Percentiles rank a stretch among this genome's conserved stretches.
Evolutionary conservation across 345 rosid genomes (phyloP).

Genomic region (Dipteronia dyeriana): DNA sequence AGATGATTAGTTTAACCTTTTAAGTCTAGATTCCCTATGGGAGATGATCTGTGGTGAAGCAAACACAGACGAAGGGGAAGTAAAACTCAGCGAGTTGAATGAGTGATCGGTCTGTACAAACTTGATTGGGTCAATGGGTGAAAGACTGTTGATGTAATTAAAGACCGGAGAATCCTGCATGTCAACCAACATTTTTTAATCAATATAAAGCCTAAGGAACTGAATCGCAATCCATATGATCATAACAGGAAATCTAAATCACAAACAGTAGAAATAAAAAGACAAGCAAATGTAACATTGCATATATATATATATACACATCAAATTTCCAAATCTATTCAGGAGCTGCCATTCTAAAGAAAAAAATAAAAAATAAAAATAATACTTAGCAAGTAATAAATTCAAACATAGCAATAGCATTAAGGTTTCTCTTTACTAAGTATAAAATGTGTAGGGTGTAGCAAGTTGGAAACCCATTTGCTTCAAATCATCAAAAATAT

Average conservation of each 20-base stretch:
- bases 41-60: conserved; percentile 45
- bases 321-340: neutral
- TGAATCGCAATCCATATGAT: neutral
- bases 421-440: neutral
- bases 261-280: neutral
- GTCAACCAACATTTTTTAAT: neutral
- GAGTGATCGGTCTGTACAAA: conserved; percentile 29
- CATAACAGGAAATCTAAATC: neutral
- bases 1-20: conserved; percentile 35
- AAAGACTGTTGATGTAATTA: conserved; percentile 61
- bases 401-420: neutral
- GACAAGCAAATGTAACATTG: neutral
- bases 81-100: conserved; percentile 37
- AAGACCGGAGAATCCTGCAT: conserved; percentile 77
- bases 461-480: neutral
- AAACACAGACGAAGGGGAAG: conserved; percentile 58
- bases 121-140: conserved; percentile 57
- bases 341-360: neutral
- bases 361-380: neutral
- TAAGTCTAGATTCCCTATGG: conserved; percentile 41
- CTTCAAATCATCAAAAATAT: conserved; percentile 1
- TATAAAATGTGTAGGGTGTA: neutral
- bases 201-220: neutral
- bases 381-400: neutral
- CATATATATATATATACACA: neutral